Percentiles rank a stretch among this genome's conserved stretches.
These are phyloP conservation scores for Cytidiella melzeri DNA, from an alignment of 768 basidiomycete species.

Conservation along the genomic window DNA sequence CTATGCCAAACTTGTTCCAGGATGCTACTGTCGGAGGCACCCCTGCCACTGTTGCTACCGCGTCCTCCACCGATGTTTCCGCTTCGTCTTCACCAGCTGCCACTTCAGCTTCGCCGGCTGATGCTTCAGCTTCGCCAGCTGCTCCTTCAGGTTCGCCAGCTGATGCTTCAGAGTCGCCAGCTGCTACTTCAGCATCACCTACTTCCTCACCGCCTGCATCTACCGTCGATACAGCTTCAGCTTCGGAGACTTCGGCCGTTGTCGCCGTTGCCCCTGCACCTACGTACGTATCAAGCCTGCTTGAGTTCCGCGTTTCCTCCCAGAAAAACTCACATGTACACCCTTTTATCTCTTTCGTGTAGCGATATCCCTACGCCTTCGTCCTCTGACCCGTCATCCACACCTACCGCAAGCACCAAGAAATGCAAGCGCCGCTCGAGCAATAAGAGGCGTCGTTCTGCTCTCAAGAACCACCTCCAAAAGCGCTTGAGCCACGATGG, in stretches of 20 bases:
- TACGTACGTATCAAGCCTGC: neutral
- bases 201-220: neutral
- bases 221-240: too few relatives aligned
- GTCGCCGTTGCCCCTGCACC: neutral
- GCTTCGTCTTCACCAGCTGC: neutral
- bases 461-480: conserved; percentile 10
- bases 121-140: neutral
- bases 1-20: conserved; percentile 37
- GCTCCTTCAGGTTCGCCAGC: neutral
- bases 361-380: neutral
- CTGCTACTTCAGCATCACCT: neutral
- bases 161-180: neutral
- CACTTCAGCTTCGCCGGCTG: neutral
- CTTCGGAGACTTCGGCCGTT: neutral
- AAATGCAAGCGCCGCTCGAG: neutral
- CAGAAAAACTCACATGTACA: too few relatives aligned
- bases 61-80: neutral
- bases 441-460: conserved; percentile 5
- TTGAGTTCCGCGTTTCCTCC: too few relatives aligned
- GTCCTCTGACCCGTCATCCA: too few relatives aligned
- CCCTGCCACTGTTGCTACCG: neutral
- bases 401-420: neutral
- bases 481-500: conserved; percentile 10
- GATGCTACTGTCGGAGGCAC: conserved; percentile 15
- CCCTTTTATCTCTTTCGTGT: neutral